Evolutionary conservation across 495 filamentous ascomycete species (phyloP).

Genomic region (Corynascus novoguineensis): DNA sequence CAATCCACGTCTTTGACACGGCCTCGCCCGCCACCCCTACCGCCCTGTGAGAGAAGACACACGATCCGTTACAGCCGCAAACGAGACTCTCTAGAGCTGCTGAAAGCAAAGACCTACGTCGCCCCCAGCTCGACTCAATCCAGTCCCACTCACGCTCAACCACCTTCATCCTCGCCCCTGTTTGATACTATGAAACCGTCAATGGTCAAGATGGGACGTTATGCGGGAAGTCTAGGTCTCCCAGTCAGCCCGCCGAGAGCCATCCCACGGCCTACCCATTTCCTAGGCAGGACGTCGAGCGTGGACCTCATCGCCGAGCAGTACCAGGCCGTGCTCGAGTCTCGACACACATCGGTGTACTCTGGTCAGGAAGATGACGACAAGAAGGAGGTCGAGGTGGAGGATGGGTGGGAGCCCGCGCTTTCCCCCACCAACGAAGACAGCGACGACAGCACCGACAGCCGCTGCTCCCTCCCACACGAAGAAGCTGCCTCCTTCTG

Average conservation of each 20-base stretch:
- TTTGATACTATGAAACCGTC: conserved; percentile 11
- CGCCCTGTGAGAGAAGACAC: conserved; percentile 20
- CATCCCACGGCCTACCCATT: conserved; percentile 22
- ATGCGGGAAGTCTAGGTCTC: conserved; percentile 42
- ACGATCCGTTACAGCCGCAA: conserved; percentile 34
- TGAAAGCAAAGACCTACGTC: conserved; percentile 17
- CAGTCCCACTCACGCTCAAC: conserved; percentile 20
- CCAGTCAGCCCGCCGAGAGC: conserved; percentile 39
- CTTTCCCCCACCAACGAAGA: conserved; percentile 16
- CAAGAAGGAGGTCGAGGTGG: too few species aligned
- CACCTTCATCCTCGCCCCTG: conserved; percentile 19
- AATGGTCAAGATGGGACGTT: conserved; percentile 26
- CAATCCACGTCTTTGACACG: conserved; percentile 21
- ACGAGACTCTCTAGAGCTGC: conserved; percentile 18
- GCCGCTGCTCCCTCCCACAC: conserved; percentile 7
- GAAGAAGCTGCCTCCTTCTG: conserved; percentile 6
- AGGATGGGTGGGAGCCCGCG: conserved; percentile 22
- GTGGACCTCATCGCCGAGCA: conserved; percentile 44
- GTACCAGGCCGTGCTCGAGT: conserved; percentile 39
- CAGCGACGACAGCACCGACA: background rate
- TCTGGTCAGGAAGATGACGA: too few species aligned
- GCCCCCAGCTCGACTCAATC: conserved; percentile 41
- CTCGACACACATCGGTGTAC: conserved; percentile 20
- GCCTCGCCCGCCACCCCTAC: conserved; percentile 14
- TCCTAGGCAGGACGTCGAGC: conserved; percentile 28